These are phyloP conservation scores for Excoecaria agallocha DNA, from an alignment of 345 rosid species.

Conservation along the genomic window DNA sequence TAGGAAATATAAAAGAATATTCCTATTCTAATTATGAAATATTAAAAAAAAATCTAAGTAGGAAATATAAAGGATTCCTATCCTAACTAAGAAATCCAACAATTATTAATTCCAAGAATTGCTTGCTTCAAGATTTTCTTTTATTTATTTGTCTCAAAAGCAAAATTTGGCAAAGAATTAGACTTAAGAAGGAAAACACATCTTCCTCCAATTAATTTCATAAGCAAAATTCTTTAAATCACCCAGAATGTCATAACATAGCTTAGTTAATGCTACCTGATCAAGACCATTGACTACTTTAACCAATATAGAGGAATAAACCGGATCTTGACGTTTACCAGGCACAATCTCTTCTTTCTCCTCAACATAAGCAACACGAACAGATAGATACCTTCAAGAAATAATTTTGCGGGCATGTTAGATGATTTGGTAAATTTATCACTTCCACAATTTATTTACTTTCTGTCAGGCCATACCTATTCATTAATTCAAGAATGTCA, in stretches of 20 bases:
- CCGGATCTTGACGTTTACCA: conserved; percentile 39
- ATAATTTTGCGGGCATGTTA: conserved; percentile 22
- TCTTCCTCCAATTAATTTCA: neutral
- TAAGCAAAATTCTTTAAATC: neutral
- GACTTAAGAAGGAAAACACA: neutral
- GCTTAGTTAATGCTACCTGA: conserved; percentile 50
- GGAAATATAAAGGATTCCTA: too few species aligned
- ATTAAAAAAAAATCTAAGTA: too few species aligned
- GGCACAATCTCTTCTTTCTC: conserved; percentile 76
- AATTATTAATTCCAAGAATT: neutral
- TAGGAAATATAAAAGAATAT: too few species aligned
- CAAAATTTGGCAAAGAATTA: neutral
- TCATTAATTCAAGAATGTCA: conserved; percentile 81
- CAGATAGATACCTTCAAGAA: conserved; percentile 68
- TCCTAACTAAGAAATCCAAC: too few species aligned
- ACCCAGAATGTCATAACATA: neutral
- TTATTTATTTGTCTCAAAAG: neutral
- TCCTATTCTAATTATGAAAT: too few species aligned
- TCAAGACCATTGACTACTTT: conserved; percentile 74
- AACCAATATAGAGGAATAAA: conserved; percentile 78
- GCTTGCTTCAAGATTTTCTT: neutral
- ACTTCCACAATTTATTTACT: conserved; percentile 7
- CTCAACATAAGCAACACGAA: conserved; percentile 92
- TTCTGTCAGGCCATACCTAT: conserved; percentile 43
- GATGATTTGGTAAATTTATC: conserved; percentile 12